Base-by-base conservation (phyloP, 352 stramenopile species). In the Pythium chondricola region DNA sequence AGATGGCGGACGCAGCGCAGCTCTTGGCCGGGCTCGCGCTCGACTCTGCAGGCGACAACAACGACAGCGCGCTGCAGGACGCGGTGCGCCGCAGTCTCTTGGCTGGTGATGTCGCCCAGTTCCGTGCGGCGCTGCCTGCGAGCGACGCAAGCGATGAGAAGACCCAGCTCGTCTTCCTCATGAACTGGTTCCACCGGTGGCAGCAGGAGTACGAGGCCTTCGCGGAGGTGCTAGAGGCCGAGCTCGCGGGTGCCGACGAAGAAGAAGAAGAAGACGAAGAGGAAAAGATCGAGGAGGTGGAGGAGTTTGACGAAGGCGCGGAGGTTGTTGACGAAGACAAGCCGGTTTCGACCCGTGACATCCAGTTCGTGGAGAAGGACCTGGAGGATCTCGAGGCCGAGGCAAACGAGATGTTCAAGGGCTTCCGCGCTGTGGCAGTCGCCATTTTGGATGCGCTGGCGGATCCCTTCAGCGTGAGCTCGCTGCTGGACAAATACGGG, bases 161-260 rank as follows among this genome's bases (percentile, higher is more conserved):
- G 33, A 43, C 67, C 26, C 76, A 74, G 42, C 63, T 91, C 17
- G 60, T 83, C 40, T 84, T 69, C 49, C 65, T 93, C 48, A 90
- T 93, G 82, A 66, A 93, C 41, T 93, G 76, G 74, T 77, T 93
- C 57, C 76, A 93, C 65, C 76, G 69, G 45, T 93, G 82, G 82
- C 82, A 93, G 57, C 82, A 88, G 47, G 76, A 93, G 63, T 93
- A 89, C 66, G 79, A 93, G 48, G 71, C 76, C 27, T 86, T 88
- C 40, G 71, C 82, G 47, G 73, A 85, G 43, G 72, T 89, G 22
- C 43, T 87, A 9, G 78, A 84, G 26, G 61, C 70, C 2, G 73
- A 92, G 41, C 61, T 83, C 16, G 64, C 63, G 4, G 59, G 71
- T 1, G 61, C 61, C 13, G 63, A 57, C 14, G 48, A 49, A 0